Base-by-base conservation (phyloP, 2,329 filamentous ascomycete species). In the Chrysosporium keratinophilum region DNA sequence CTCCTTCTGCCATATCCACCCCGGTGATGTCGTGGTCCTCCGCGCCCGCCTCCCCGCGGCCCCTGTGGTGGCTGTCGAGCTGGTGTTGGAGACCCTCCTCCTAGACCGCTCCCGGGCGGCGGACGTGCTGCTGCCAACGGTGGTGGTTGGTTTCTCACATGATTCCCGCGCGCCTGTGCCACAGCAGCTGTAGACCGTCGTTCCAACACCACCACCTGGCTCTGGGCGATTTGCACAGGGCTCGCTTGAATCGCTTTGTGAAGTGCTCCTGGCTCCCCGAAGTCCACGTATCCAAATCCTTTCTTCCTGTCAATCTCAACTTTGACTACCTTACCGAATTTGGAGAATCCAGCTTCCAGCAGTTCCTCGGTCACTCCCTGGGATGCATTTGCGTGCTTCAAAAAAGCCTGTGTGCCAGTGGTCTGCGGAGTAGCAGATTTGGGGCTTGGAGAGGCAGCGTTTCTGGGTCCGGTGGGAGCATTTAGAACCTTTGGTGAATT, bases 291-390 rank as follows among this genome's bases (percentile, higher is more conserved):
- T 1, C 89, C 91, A 63, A 95, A 95, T 0, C 89, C 89, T 68
- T 96, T 96, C 63, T 90, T 86, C 68, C 89, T 90, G 66, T 97
- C 91, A 52, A 97, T 91, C 62, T 96, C 91, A 15, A 95, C 87
- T 59, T 82, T 85, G 0, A 80, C 80, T 44, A 96, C 80, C 1
- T 79, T 69, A 1, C 91, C 91, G 61, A 88, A 95, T 0, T 73
- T 69, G 43, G 83, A 78, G 65, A 97, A 81, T 0, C 86, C 83
- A 60, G 85, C 79, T 62, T 85, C 83, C 1, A 97, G 80, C 0
- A 89, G 71, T 0, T 84, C 74, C 64, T 96, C 91, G 0, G 88
- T 96, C 45, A 96, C 87, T 12, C 91, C 91, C 65, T 96, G 91
- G 0, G 89, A 93, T 10, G 88, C 82, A 65, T 94, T 95, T 50